Percentiles rank a stretch among this genome's conserved stretches.
Conservation (phyloP, 2,329 filamentous ascomycete genomes). For the Phaeosphaeriaceae sp. region DNA sequence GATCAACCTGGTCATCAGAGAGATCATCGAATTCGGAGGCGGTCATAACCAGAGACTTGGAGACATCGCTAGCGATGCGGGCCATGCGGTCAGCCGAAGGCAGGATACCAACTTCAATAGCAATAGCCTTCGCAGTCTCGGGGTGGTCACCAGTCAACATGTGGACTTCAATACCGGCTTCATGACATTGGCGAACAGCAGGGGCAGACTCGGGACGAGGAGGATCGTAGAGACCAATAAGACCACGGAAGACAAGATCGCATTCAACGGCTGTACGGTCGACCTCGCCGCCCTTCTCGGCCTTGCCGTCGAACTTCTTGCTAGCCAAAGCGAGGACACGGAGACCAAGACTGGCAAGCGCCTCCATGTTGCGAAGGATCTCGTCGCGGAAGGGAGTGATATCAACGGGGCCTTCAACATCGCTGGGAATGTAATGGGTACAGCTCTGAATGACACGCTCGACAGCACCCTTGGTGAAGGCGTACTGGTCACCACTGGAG, state of each 20-base stretch:
- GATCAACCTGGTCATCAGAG: constrained; percentile 76
- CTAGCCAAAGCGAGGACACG: constrained; percentile 73
- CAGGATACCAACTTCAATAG: constrained; percentile 57
- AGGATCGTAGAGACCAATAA: constrained; percentile 86
- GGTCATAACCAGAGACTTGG: constrained; percentile 45
- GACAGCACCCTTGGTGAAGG: constrained; percentile 74
- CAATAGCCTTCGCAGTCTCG: constrained; percentile 56
- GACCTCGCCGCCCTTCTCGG: constrained; percentile 52
- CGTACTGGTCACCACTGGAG: constrained; percentile 36
- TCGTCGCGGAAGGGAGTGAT: constrained; percentile 63
- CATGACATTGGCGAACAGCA: constrained; percentile 54
- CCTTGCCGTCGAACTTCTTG: constrained; percentile 52
- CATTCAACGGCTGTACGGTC: constrained; percentile 71
- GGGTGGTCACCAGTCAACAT: constrained; percentile 60
- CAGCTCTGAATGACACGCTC: constrained; percentile 73
- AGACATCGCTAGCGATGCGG: constrained; percentile 35
- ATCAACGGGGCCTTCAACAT: constrained; percentile 44
- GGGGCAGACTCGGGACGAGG: constrained; percentile 79
- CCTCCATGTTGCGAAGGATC: constrained; percentile 73
- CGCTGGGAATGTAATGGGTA: constrained; percentile 57
- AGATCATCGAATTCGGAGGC: constrained; percentile 77
- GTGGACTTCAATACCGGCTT: constrained; percentile 57
- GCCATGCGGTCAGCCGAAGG: constrained; percentile 32
- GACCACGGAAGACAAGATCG: constrained; percentile 75
- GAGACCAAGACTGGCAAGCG: constrained; percentile 70